Evolutionary conservation across 768 basidiomycete genomes (phyloP).

Genomic region (Gymnopilus junonius): DNA sequence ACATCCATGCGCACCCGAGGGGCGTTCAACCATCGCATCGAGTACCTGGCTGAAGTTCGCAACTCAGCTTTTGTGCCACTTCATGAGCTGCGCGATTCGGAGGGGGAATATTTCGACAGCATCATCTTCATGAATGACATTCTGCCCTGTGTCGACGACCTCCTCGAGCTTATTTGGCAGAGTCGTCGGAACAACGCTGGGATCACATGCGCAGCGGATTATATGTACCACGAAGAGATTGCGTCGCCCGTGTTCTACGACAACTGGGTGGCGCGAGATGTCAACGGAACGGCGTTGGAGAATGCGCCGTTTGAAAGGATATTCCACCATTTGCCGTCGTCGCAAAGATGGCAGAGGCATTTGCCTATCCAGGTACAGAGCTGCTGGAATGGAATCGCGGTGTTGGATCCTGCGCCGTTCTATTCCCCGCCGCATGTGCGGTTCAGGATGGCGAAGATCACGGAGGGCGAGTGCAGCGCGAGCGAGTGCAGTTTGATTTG

Average conservation of each 20-base stretch:
- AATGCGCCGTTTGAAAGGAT: slow-evolving; percentile 96
- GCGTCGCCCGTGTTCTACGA: slow-evolving; percentile 96
- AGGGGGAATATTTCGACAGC: slow-evolving; percentile 94
- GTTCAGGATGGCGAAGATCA: slow-evolving; percentile 94
- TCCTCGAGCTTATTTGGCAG: slow-evolving; percentile 98
- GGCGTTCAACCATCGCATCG: slow-evolving; percentile 98
- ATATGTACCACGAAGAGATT: slow-evolving; percentile 98
- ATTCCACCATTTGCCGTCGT: slow-evolving; percentile 83
- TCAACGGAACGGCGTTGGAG: slow-evolving; percentile 98
- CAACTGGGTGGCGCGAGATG: slow-evolving; percentile 98
- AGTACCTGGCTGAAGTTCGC: slow-evolving; percentile 99
- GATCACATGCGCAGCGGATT: slow-evolving; percentile 97
- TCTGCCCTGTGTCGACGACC: slow-evolving; percentile 95
- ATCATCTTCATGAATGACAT: slow-evolving; percentile 99
- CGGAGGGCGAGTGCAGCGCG: slow-evolving; percentile 91
- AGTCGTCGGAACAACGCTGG: slow-evolving; percentile 92
- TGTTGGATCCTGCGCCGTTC: slow-evolving; percentile 95
- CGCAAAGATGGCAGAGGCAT: slow-evolving; percentile 86
- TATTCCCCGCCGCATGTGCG: slow-evolving; percentile 89
- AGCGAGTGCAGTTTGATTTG: slow-evolving; percentile 96
- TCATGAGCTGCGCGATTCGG: slow-evolving; percentile 89
- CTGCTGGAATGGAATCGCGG: slow-evolving; percentile 98
- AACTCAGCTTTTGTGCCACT: slow-evolving; percentile 96
- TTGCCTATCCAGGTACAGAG: slow-evolving; percentile 96
- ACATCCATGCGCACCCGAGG: slow-evolving; percentile 93